These are phyloP conservation scores for Trichoderma sp. DNA, from an alignment of 2,329 filamentous ascomycete genomes.

Conservation along the genomic window DNA sequence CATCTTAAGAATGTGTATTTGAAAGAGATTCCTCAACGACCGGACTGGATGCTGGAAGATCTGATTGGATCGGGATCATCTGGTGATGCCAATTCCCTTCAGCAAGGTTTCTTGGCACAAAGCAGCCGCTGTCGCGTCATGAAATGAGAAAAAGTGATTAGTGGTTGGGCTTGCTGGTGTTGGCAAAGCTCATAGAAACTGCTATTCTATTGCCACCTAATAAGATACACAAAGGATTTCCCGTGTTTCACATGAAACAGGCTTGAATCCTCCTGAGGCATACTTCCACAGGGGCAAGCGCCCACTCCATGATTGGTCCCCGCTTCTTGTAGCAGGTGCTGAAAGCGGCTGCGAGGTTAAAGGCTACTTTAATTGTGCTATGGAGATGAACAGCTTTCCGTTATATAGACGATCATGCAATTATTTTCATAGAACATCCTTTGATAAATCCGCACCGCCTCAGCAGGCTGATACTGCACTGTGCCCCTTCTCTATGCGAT, in stretches of 20 bases:
- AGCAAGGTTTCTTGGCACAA: too few species aligned
- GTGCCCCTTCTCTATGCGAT: not conserved
- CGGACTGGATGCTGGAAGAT: too few species aligned
- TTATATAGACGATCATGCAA: not conserved
- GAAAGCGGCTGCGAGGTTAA: not conserved
- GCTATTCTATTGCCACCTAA: not conserved
- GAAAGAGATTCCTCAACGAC: too few species aligned
- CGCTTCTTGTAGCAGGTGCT: not conserved
- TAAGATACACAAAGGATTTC: not conserved
- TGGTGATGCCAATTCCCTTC: too few species aligned
- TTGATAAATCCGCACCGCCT: not conserved
- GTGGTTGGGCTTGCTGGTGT: too few species aligned
- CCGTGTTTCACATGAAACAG: not conserved
- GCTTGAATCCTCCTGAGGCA: not conserved
- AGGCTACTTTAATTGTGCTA: not conserved
- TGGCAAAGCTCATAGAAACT: too few species aligned
- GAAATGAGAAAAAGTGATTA: too few species aligned
- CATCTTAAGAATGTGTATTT: too few species aligned
- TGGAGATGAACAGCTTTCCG: not conserved
- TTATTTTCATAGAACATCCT: not conserved
- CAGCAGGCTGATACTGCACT: not conserved
- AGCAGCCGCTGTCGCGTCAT: too few species aligned
- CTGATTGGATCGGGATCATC: too few species aligned
- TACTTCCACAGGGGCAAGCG: not conserved
- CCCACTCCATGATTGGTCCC: not conserved